phyloP scores from a whole-genome alignment of 768 basidiomycete genomes.

The Leccinum subgranulosum region DNA sequence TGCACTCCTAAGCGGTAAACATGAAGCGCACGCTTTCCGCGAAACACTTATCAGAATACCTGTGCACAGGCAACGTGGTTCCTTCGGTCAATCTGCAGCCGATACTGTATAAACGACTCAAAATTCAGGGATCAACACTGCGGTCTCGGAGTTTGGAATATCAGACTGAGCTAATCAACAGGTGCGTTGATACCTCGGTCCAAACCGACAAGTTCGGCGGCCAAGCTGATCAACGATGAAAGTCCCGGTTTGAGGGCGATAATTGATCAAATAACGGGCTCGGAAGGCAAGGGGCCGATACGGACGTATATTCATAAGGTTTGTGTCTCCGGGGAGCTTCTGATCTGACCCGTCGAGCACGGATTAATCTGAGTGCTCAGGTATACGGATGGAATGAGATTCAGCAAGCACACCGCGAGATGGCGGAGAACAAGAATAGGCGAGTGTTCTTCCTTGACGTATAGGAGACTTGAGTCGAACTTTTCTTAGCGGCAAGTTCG shows the following conservation, averaged over 20 bases:
- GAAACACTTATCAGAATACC: constrained; percentile 19
- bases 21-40: constrained; percentile 11
- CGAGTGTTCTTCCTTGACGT: constrained; percentile 17
- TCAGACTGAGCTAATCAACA: constrained; percentile 66
- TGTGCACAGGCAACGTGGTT: constrained; percentile 47
- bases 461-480: not conserved
- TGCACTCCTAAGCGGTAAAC: constrained; percentile 61
- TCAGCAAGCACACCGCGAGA: constrained; percentile 75
- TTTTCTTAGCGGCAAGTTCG: constrained; percentile 31
- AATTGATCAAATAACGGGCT: constrained; percentile 56
- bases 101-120: constrained; percentile 80
- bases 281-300: constrained; percentile 55
- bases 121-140: constrained; percentile 85
- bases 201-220: not conserved
- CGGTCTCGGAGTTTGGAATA: constrained; percentile 73
- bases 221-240: not conserved
- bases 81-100: constrained; percentile 55
- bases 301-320: constrained; percentile 80
- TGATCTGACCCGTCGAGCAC: constrained; percentile 11
- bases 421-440: constrained; percentile 71
- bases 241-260: constrained; percentile 52
- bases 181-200: constrained; percentile 41
- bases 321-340: constrained; percentile 18
- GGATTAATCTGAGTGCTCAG: constrained; percentile 34
- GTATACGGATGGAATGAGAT: constrained; percentile 81